phyloP scores from a whole-genome alignment of 345 rosid genomes.

The Boechera retrofracta region DNA sequence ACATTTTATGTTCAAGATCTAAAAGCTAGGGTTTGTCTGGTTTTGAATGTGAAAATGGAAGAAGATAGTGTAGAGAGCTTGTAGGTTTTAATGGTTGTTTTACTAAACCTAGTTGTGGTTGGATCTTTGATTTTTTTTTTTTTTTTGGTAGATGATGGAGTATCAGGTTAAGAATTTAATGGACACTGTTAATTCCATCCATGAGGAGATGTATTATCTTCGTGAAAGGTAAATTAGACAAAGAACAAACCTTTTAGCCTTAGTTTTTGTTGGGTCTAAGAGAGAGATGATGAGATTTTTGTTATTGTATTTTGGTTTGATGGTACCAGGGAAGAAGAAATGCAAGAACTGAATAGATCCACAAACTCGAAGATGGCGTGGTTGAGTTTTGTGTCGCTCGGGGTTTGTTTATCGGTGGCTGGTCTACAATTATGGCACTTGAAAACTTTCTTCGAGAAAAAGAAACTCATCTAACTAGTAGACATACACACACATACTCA shows the following conservation, averaged over 20 bases:
- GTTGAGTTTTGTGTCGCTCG: slow-evolving; percentile 31
- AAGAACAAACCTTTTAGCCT: neutral
- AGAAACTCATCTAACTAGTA: slow-evolving; percentile 37
- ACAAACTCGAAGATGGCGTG: slow-evolving; percentile 44
- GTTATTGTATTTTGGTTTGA: neutral
- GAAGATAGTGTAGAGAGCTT: neutral
- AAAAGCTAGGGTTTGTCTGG: neutral
- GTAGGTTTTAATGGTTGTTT: neutral
- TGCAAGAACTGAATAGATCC: slow-evolving; percentile 34
- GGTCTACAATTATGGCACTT: slow-evolving; percentile 41
- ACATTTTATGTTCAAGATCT: neutral
- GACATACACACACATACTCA: neutral
- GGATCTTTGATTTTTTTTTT: slow-evolving; percentile 27
- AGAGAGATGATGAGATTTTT: slow-evolving; percentile 4
- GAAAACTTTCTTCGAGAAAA: slow-evolving; percentile 40
- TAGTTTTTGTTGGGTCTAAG: slow-evolving; percentile 14
- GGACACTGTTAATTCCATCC: slow-evolving; percentile 65
- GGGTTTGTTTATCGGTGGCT: slow-evolving; percentile 40
- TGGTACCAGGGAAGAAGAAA: slow-evolving; percentile 32
- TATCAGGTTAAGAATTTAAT: slow-evolving; percentile 64
- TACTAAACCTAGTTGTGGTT: neutral
- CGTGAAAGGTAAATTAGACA: slow-evolving; percentile 67
- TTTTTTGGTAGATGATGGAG: slow-evolving; percentile 65
- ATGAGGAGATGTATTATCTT: slow-evolving; percentile 79
- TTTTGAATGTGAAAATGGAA: slow-evolving; percentile 7